These are phyloP conservation scores for Fusarium anguioides DNA, from an alignment of 2,329 filamentous ascomycete species.

Conservation along the genomic window DNA sequence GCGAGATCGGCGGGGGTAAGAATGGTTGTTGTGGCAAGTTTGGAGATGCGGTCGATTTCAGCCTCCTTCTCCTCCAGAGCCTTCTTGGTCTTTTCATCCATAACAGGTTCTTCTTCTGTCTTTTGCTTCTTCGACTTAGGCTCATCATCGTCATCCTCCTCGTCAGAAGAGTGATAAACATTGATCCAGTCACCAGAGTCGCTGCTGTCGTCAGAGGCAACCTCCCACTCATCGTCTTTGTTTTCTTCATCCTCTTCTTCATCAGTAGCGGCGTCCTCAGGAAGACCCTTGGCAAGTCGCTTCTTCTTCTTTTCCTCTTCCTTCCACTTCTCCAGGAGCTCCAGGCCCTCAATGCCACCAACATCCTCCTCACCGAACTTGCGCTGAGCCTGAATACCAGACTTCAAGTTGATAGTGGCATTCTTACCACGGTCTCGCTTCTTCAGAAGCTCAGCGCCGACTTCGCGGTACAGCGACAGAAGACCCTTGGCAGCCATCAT, in stretches of 20 bases:
- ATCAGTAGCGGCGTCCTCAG: slow-evolving; percentile 70
- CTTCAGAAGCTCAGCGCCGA: slow-evolving; percentile 87
- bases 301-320: slow-evolving; percentile 85
- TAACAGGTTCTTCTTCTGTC: slow-evolving; percentile 46
- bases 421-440: slow-evolving; percentile 93
- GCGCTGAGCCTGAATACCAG: slow-evolving; percentile 78
- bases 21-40: slow-evolving; percentile 90
- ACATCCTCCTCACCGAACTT: slow-evolving; percentile 84
- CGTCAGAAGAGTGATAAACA: slow-evolving; percentile 85
- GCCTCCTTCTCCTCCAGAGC: slow-evolving; percentile 52
- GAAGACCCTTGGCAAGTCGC: slow-evolving; percentile 74
- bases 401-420: slow-evolving; percentile 82
- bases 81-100: slow-evolving; percentile 57
- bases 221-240: slow-evolving; percentile 69
- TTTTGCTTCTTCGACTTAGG: slow-evolving; percentile 64
- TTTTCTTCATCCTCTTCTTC: slow-evolving; percentile 70
- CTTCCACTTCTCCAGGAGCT: slow-evolving; percentile 93
- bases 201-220: slow-evolving; percentile 68
- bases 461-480: slow-evolving; percentile 89
- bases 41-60: slow-evolving; percentile 67
- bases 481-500: slow-evolving; percentile 98
- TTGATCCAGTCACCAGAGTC: slow-evolving; percentile 94
- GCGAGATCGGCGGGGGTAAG: slow-evolving; percentile 96
- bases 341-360: slow-evolving; percentile 90
- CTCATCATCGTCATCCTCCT: slow-evolving; percentile 73